phyloP scores from a whole-genome alignment of 2,329 filamentous ascomycete species.

The Aspergillus piperis region DNA sequence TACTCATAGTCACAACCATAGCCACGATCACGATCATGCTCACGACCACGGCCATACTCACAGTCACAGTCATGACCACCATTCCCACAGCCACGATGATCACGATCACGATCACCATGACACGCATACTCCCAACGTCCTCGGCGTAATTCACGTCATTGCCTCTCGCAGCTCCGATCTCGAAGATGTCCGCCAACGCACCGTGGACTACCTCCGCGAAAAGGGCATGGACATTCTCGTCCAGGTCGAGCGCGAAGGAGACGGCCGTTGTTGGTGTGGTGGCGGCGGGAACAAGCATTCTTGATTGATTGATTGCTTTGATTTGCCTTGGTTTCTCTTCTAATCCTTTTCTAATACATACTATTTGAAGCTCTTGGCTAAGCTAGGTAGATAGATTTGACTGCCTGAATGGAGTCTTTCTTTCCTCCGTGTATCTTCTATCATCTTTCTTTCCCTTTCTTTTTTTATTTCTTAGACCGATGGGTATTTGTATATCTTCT shows the following conservation, averaged over 20 bases:
- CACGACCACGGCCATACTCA: slow-evolving; percentile 34
- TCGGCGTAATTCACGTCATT: slow-evolving; percentile 85
- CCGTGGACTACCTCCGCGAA: slow-evolving; percentile 67
- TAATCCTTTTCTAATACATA: background rate
- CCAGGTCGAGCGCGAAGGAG: slow-evolving; percentile 84
- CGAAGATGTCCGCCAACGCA: slow-evolving; percentile 81
- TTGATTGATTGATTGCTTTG: background rate
- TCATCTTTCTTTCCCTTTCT: background rate
- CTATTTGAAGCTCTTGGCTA: background rate
- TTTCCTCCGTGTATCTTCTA: background rate
- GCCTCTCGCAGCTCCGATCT: slow-evolving; percentile 70
- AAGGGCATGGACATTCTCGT: slow-evolving; percentile 79
- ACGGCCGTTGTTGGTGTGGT: slow-evolving; percentile 65
- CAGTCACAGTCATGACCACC: slow-evolving; percentile 30
- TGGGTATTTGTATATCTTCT: too few relatives aligned
- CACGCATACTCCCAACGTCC: slow-evolving; percentile 47
- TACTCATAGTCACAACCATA: slow-evolving; percentile 29
- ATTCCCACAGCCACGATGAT: slow-evolving; percentile 33
- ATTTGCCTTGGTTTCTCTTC: background rate
- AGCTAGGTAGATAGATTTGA: background rate
- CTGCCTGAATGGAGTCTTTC: background rate
- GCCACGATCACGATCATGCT: slow-evolving; percentile 30
- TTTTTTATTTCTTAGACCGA: background rate
- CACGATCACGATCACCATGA: slow-evolving; percentile 24
- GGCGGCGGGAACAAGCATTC: slow-evolving; percentile 47